These are phyloP conservation scores for Cryomyces minteri DNA, from an alignment of 495 filamentous ascomycete genomes.

Conservation along the genomic window DNA sequence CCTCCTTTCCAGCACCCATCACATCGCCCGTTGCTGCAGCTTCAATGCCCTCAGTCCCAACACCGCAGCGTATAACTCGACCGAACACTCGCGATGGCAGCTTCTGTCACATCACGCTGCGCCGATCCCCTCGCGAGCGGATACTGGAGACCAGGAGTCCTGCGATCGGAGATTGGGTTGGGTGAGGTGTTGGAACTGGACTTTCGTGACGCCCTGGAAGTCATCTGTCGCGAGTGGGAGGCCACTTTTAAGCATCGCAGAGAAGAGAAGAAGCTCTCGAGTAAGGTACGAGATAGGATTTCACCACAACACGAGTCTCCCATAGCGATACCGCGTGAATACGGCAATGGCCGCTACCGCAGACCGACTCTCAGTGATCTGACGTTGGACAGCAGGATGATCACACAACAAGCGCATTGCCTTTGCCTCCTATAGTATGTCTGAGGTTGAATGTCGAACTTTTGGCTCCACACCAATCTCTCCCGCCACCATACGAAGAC, in stretches of 20 bases:
- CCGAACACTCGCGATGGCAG: slow-evolving; percentile 15
- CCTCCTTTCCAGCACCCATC: not conserved
- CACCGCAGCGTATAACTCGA: slow-evolving; percentile 2
- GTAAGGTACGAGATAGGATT: not conserved
- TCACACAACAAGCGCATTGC: too few species aligned
- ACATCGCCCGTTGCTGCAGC: slow-evolving; percentile 1
- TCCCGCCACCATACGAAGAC: slow-evolving; percentile 16
- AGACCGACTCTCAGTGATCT: too few species aligned
- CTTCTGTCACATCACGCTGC: slow-evolving; percentile 13
- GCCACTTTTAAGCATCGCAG: too few species aligned
- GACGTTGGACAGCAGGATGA: too few species aligned
- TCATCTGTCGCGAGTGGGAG: not conserved
- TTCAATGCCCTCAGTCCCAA: slow-evolving; percentile 8
- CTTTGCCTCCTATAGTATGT: too few species aligned
- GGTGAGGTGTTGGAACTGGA: slow-evolving; percentile 9
- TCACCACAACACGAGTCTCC: not conserved
- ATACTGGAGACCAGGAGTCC: slow-evolving; percentile 15
- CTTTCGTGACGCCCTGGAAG: not conserved
- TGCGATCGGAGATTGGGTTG: slow-evolving; percentile 17
- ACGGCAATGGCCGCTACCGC: too few species aligned
- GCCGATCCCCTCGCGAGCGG: slow-evolving; percentile 9
- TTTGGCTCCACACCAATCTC: too few species aligned
- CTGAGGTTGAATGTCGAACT: too few species aligned
- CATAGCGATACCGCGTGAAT: not conserved
- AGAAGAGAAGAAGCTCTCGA: too few species aligned